Evolutionary conservation across 1,139 yeast species (phyloP), one percentile per base, ranked within the genome.

Genomic region (Pichia sp.): DNA sequence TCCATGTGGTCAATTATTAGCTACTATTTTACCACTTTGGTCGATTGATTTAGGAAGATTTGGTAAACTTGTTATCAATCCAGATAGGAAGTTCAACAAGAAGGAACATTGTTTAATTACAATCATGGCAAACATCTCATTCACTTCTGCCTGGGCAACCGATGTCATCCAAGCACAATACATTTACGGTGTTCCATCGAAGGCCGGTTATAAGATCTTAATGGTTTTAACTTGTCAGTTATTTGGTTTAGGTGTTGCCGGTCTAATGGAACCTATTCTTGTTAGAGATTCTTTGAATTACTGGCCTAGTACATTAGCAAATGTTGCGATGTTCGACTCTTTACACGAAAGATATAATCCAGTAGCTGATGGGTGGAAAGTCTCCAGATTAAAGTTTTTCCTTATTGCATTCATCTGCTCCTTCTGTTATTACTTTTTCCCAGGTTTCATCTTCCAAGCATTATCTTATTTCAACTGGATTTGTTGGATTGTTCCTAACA

Each of bases 211-310:
- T 58, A 80, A 78, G 59, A 59, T 75, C 35, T 61, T 77, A 44
- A 62, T 81, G 40, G 69, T 75, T 3, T 54, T 79, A 24, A 69
- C 82, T 2, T 72, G 83, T 7, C 81, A 81, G 57, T 76, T 72
- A 51, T 60, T 82, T 58, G 88, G 88, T 24, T 73, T 80, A 53
- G 84, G 85, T 3, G 70, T 81, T 57, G 85, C 86, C 21, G 87
- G 87, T 43, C 57, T 82, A 10, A 63, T 78, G 63, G 71, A 85
- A 57, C 71, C 70, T 45, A 71, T 81, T 53, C 73, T 76, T 14
- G 38, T 47, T 22, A 38, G 40, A 14, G 40, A 35, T n/a, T 31
- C 40, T 4, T n/a, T 32, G 17, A 40, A 36, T 18, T 35, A 24
- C 36, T 81, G 85, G 85, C 85, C 85, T 44, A 68, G 76, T 3